Conservation (phyloP, 345 rosid species). For the thale cress (Arabidopsis thaliana) region TAIR10.1 NC_003076.8:21895501-21896000, state of each 20-base stretch:
- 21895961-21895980: constrained; percentile 55
- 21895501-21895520: constrained; percentile 44
- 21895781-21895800: constrained; percentile 49
- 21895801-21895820: constrained; percentile 19
- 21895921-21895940: constrained; percentile 53
- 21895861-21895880: constrained; percentile 60
- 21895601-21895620: constrained; percentile 38
- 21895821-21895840: constrained; percentile 55
- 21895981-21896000: constrained; percentile 57
- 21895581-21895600: constrained; percentile 37
- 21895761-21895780: constrained; percentile 49
- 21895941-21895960: constrained; percentile 51
- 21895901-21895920: constrained; percentile 60
- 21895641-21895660: constrained; percentile 55
- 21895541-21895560: constrained; percentile 46
- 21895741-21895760: constrained; percentile 48
- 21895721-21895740: constrained; percentile 46
- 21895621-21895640: constrained; percentile 39
- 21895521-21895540: constrained; percentile 47
- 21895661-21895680: constrained; percentile 41
- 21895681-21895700: constrained; percentile 49
- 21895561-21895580: constrained; percentile 44
- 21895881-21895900: constrained; percentile 54
- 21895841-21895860: constrained; percentile 55
- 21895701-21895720: constrained; percentile 51